These are phyloP conservation scores for Botrytis hyacinthi DNA, from an alignment of 2,329 filamentous ascomycete genomes.

Conservation along the genomic window DNA sequence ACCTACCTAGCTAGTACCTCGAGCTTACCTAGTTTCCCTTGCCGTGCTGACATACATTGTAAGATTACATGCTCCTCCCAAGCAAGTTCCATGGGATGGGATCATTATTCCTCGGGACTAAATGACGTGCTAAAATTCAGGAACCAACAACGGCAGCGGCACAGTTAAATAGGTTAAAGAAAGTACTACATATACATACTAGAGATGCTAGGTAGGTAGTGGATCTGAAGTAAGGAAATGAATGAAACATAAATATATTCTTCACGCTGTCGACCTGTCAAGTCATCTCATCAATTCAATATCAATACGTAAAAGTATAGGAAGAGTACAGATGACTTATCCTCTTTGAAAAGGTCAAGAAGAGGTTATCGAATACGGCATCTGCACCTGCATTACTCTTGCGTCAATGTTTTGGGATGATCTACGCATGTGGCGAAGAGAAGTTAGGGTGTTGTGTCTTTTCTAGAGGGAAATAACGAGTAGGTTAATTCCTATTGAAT, in stretches of 20 bases:
- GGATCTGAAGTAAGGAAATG: background rate
- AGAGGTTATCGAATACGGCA: background rate
- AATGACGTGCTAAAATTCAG: background rate
- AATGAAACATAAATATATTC: background rate
- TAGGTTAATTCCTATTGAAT: background rate
- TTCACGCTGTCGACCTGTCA: background rate
- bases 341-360: background rate
- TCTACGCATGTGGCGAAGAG: background rate
- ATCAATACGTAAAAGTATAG: background rate
- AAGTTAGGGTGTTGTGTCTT: background rate
- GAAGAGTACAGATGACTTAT: background rate
- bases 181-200: background rate
- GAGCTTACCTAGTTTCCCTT: background rate
- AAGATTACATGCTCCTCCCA: background rate
- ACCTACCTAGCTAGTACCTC: no score
- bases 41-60: background rate
- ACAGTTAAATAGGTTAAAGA: background rate
- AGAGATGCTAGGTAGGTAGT: background rate
- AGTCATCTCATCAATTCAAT: background rate
- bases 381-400: background rate
- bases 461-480: background rate
- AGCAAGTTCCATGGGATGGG: background rate
- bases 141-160: background rate
- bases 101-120: background rate
- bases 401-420: conserved; percentile 3